Base-by-base conservation (phyloP, 2,329 filamentous ascomycete species). In the Stagonosporopsis rhizophila region DNA sequence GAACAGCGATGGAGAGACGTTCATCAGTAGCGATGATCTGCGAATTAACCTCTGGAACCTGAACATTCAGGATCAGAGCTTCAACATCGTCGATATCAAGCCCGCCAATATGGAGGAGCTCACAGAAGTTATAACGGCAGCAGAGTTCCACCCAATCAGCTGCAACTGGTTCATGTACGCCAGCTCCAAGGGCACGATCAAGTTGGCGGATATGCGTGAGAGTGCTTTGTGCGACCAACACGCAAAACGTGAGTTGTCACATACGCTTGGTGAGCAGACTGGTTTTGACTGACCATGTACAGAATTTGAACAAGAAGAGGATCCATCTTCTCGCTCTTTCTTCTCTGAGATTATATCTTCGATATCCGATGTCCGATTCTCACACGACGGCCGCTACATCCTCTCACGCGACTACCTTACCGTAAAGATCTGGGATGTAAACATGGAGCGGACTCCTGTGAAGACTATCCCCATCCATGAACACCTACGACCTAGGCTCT, bases 151-250 rank as follows among this genome's bases (percentile, higher is more conserved):
- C 74, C 95, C 95, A 6, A 83, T 89, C 71, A 96, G 93, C 82
- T 99, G 95, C 84, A 98, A 99, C 79, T 96, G 92, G 92, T 98
- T 99, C 81, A 99, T 99, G 94, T 99, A 98, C 77, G 95, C 95
- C 68, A 98, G 94, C 78, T 97, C 93, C 57, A 99, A 99, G 79
- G 95, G 95, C 59, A 98, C 95, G 32, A 98, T 99, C 81, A 99
- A 99, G 81, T 83, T 99, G 69, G 95, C 95, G 44, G 95, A 99
- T 72, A 99, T 99, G 95, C 88, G 95, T 70, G 90, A 97, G 82
- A 96, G 92, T 72, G 95, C 95, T 27, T 82, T 99, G 48, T 99
- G 95, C 73, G 95, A 99, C 74, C 88, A 96, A 72, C 95, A 99
- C 74, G 89, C 92, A 17, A 99, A 99, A 80, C 83, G 95, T 98